A percentile compares a stretch with the other conserved stretches of the same genome.
phyloP scores from a whole-genome alignment of 2,329 filamentous ascomycete genomes.

The Coniochaeta sp. region DNA sequence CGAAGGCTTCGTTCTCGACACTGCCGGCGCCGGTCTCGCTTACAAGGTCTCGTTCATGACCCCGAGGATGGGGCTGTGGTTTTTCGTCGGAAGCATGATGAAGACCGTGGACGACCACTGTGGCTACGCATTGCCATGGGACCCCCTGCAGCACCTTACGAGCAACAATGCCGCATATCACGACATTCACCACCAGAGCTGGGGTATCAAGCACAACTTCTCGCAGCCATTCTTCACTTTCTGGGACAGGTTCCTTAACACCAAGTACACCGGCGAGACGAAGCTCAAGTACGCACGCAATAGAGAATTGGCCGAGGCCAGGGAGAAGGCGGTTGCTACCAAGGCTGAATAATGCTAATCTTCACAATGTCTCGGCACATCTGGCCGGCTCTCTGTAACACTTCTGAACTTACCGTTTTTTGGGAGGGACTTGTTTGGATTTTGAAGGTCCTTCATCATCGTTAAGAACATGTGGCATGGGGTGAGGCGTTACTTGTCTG shows the following conservation, averaged over 20 bases:
- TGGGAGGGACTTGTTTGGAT: background rate
- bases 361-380: background rate
- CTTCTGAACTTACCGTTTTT: background rate
- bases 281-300: slow-evolving; percentile 32
- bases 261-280: slow-evolving; percentile 68
- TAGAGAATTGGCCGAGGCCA: slow-evolving; percentile 30
- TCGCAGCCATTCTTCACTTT: slow-evolving; percentile 91
- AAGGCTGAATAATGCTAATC: background rate
- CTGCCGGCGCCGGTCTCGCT: slow-evolving; percentile 73
- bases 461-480: background rate
- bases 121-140: slow-evolving; percentile 91
- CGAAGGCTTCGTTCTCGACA: slow-evolving; percentile 91
- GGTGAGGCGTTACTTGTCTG: background rate
- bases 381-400: background rate
- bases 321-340: slow-evolving; percentile 18
- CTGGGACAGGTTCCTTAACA: slow-evolving; percentile 79
- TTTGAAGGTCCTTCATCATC: background rate
- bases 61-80: slow-evolving; percentile 78
- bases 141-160: slow-evolving; percentile 84
- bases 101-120: slow-evolving; percentile 99
- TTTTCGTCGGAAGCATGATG: slow-evolving; percentile 82
- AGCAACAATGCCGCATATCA: slow-evolving; percentile 96
- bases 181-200: slow-evolving; percentile 97
- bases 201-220: slow-evolving; percentile 97
- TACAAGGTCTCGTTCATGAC: slow-evolving; percentile 80